Base-by-base conservation (phyloP, 768 basidiomycete species). In the Suillus fuscotomentosus region DNA sequence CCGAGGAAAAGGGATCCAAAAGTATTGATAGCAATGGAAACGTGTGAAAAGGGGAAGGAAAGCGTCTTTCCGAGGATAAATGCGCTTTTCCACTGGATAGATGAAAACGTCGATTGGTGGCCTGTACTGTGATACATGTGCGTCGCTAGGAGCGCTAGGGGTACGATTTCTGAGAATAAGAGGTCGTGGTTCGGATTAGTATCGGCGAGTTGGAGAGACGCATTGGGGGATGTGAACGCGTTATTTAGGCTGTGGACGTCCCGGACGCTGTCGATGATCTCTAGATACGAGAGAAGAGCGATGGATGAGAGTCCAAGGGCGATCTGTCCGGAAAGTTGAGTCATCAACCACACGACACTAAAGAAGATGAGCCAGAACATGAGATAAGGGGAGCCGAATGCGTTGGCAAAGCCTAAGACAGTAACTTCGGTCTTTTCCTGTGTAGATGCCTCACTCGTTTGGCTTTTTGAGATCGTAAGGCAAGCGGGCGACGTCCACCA, bases 71-170 rank as follows among this genome's bases (percentile, higher is more conserved):
- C 85, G 62, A 99, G 82, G 36, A 98, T 74, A 76, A 99, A 99
- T 8, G 92, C 96, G 1, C 90, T 78, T 75, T 97, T 97, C 97
- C 97, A 99, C 69, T 99, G 97, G 50, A 99, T 85, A 3, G 93
- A 91, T 1, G 94, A 84, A 45, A 99, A 82, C 3, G 89, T 89
- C 1, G 95, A 84, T 76, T 99, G 95, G 71, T 99, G 97, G 2
- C 97, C 97, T 0, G 96, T 98, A 0, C 86, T 81, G 73, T 91
- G 92, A 82, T 96, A 99, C 9, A 84, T 76, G 57, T 93, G 84
- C 45, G 91, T 76, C 0, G 88, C 90, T 13, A 97, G 80, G 9
- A 98, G 82, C 0, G 90, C 89, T 15, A 98, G 74, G 0, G 90
- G 89, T 0, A 86, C 81, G 27, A 91, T 77, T 65, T 96, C 92